A percentile compares a stretch with the other conserved stretches of the same genome.
phyloP scores from a whole-genome alignment of 768 basidiomycete genomes.

The Suillus tomentosus region DNA sequence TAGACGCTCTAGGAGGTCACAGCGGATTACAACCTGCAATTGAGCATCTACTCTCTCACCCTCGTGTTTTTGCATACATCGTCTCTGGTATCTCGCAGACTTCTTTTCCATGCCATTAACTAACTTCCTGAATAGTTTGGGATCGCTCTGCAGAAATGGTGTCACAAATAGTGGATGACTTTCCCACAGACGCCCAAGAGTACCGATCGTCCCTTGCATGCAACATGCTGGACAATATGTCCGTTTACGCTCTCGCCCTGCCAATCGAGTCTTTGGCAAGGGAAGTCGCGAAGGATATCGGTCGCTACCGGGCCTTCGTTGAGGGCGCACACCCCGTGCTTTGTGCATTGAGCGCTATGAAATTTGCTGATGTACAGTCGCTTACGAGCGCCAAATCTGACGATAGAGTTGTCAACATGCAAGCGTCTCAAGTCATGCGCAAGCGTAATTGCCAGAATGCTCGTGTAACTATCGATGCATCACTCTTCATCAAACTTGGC shows the following conservation, averaged over 20 bases:
- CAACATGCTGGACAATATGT: slow-evolving; percentile 28
- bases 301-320: slow-evolving; percentile 24
- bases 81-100: slow-evolving; percentile 26
- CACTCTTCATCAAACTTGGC: slow-evolving; percentile 34
- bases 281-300: slow-evolving; percentile 16
- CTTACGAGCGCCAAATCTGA: neutral
- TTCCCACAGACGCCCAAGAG: slow-evolving; percentile 29
- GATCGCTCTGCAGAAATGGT: slow-evolving; percentile 19
- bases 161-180: slow-evolving; percentile 34
- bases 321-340: slow-evolving; percentile 28
- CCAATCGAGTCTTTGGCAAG: slow-evolving; percentile 20
- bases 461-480: slow-evolving; percentile 23
- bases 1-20: slow-evolving; percentile 22
- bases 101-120: neutral
- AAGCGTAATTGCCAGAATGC: slow-evolving; percentile 20
- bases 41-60: slow-evolving; percentile 28
- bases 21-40: slow-evolving; percentile 24
- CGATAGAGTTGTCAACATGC: slow-evolving; percentile 4
- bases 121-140: slow-evolving; percentile 16
- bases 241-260: slow-evolving; percentile 25
- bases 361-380: too few species aligned
- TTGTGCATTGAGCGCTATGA: slow-evolving; percentile 17
- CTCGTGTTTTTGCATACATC: slow-evolving; percentile 30
- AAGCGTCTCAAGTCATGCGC: slow-evolving; percentile 30
- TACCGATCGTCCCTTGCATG: slow-evolving; percentile 23